Base-by-base conservation (phyloP, 768 basidiomycete species). In the Tulasnella sp. region DNA sequence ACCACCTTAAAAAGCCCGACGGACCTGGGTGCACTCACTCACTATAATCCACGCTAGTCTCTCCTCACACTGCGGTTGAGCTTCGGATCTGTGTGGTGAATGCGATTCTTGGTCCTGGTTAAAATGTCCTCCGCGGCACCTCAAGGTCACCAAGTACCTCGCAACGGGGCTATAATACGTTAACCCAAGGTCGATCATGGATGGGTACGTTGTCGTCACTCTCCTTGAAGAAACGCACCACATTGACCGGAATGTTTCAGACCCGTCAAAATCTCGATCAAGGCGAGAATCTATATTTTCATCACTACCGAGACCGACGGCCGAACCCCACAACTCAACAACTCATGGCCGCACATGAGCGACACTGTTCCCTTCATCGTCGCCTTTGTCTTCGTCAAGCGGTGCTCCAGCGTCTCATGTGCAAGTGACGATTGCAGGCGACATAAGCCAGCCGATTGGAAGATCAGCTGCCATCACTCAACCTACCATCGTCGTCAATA, bases 241-340 rank as follows among this genome's bases (percentile, higher is more conserved):
- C 26, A n/a, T n/a, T 64, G 42, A 39, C 35, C 71, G 29, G 35
- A 41, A 40, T 11, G 40, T 62, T 19, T 44, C 40, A 71, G 62
- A 47, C 72, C 69, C 40, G 64, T 73, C 90, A 92, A 79, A 90
- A 84, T 62, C 80, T 92, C 68, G 90, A 89, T 76, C 90, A 92
- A 80, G 90, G 91, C 6, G 90, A 92, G 78, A 91, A 91, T 76
- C 82, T 92, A 8, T 92, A 91, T 81, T 91, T 91, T 76, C 88
- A 87, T 65, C 88, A 89, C 77, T 88, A 89, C 0, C 87, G 89
- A 72, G 32, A 68, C 35, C 68, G 44, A 26, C 41, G 22, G 32
- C 44, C 47, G 44, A n/a, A 47, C 19, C 41, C 68, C 26, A 26
- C 68, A 47, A 29, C 41, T 47, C n/a, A 69, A 22, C 44, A 69